Evolutionary conservation across 805 yeast species (phyloP).

Genomic region (Jamesozyma hellenica): DNA sequence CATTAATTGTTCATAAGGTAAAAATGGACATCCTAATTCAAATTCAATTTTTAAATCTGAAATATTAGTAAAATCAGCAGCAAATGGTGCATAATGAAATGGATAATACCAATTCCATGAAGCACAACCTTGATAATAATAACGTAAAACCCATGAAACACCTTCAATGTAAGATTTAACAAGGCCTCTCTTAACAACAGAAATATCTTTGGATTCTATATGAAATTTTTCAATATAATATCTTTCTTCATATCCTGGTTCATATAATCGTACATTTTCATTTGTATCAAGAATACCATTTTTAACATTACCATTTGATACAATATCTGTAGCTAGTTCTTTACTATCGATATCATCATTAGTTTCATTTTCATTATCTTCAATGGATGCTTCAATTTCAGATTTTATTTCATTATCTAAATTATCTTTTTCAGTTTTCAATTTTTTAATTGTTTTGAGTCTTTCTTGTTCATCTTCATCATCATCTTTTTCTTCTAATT

Average conservation of each 20-base stretch:
- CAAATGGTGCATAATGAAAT: conserved; percentile 96
- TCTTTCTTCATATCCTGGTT: conserved; percentile 76
- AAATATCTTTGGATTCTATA: conserved; percentile 43
- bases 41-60: conserved; percentile 47
- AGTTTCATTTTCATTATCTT: conserved; percentile 10
- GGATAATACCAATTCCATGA: conserved; percentile 99
- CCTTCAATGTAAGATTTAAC: conserved; percentile 80
- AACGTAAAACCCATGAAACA: conserved; percentile 88
- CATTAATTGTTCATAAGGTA: conserved; percentile 90
- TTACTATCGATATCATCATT: conserved; percentile 9
- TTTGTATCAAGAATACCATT: conserved; percentile 36
- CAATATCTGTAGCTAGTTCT: conserved; percentile 11
- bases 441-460: conserved; percentile 7
- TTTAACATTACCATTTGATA: conserved; percentile 20
- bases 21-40: conserved; percentile 63
- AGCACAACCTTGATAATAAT: conserved; percentile 95
- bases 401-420: conserved; percentile 19
- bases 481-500: conserved; percentile 17
- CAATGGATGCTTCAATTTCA: conserved; percentile 15
- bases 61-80: conserved; percentile 63
- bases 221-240: conserved; percentile 73
- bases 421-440: conserved; percentile 13
- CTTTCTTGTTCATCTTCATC: conserved; percentile 6
- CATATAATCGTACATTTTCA: conserved; percentile 59
- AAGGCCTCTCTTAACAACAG: conserved; percentile 45